Evolutionary conservation across 2,329 filamentous ascomycete species (phyloP).

Genomic region (Macroventuria anomochaeta): DNA sequence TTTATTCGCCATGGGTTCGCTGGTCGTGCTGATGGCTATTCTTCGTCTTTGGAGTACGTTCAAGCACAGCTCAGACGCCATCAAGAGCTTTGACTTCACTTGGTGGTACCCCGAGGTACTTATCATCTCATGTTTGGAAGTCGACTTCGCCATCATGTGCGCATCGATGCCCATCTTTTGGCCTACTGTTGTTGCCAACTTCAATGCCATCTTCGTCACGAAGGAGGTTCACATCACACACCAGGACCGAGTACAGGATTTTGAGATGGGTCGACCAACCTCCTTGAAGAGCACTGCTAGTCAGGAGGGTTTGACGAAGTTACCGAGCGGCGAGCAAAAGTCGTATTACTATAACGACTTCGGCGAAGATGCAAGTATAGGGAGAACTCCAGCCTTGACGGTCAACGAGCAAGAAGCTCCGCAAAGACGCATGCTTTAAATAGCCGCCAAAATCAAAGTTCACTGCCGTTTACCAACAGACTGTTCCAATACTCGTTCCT

Average conservation of each 20-base stretch:
- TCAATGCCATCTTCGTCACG: slow-evolving; percentile 43
- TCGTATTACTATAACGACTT: slow-evolving; percentile 21
- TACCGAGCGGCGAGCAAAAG: slow-evolving; percentile 12
- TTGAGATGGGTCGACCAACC: slow-evolving; percentile 27
- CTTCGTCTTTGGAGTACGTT: slow-evolving; percentile 39
- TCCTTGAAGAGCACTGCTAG: slow-evolving; percentile 32
- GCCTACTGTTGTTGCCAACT: slow-evolving; percentile 39
- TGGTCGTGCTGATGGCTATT: slow-evolving; percentile 39
- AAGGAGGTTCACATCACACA: slow-evolving; percentile 43
- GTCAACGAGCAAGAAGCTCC: slow-evolving; percentile 1
- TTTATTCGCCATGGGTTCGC: slow-evolving; percentile 34
- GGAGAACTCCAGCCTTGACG: slow-evolving; percentile 7
- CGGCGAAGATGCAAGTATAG: slow-evolving; percentile 7
- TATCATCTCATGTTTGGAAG: slow-evolving; percentile 43
- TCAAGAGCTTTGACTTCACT: slow-evolving; percentile 37
- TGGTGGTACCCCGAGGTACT: slow-evolving; percentile 40
- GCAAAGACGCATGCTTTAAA: background rate
- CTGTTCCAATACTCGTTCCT: background rate
- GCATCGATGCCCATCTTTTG: slow-evolving; percentile 49
- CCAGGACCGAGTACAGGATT: slow-evolving; percentile 27
- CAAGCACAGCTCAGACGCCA: slow-evolving; percentile 22
- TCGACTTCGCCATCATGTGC: slow-evolving; percentile 47
- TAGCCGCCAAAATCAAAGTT: background rate
- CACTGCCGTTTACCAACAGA: background rate
- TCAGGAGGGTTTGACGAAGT: slow-evolving; percentile 29